A percentile compares a stretch with the other conserved stretches of the same genome.
phyloP scores from a whole-genome alignment of 2,329 filamentous ascomycete species.

The Alternaria tenuissima region DNA sequence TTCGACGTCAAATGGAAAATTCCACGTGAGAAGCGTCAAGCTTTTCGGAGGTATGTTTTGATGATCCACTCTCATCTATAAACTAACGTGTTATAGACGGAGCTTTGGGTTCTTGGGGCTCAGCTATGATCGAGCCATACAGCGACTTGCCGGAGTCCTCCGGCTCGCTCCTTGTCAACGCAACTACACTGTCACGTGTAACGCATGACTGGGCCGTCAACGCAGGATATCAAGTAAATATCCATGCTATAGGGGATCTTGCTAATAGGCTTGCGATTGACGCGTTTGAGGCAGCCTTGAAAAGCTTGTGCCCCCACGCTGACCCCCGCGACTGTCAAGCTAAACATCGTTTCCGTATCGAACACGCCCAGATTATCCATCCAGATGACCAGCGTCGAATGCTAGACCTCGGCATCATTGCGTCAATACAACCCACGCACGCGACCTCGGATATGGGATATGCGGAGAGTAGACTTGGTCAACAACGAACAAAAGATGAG shows the following conservation, averaged over 20 bases:
- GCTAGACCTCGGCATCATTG: constrained; percentile 66
- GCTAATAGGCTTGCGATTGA: constrained; percentile 72
- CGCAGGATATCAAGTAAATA: constrained; percentile 72
- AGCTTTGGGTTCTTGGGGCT: constrained; percentile 75
- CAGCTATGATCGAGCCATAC: constrained; percentile 75
- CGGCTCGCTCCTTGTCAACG: constrained; percentile 72
- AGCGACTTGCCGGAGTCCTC: constrained; percentile 67
- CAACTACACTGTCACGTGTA: constrained; percentile 64
- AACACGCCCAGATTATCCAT: constrained; percentile 75
- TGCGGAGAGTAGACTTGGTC: constrained; percentile 67
- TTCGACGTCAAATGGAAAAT: constrained; percentile 57
- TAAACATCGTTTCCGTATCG: constrained; percentile 70
- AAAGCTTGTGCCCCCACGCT: constrained; percentile 59
- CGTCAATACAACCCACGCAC: constrained; percentile 75
- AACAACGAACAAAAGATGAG: constrained; percentile 60
- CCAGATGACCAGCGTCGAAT: constrained; percentile 70
- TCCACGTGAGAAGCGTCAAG: constrained; percentile 71
- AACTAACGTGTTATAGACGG: constrained; percentile 61
- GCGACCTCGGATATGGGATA: constrained; percentile 76
- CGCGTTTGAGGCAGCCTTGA: constrained; percentile 66
- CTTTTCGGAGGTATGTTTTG: constrained; percentile 67
- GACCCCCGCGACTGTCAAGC: constrained; percentile 59
- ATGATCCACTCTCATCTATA: too few species aligned
- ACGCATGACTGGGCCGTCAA: constrained; percentile 64
- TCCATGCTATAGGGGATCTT: constrained; percentile 75